Conservation (phyloP, 345 rosid species). For the Eucalyptus melliodora region DNA sequence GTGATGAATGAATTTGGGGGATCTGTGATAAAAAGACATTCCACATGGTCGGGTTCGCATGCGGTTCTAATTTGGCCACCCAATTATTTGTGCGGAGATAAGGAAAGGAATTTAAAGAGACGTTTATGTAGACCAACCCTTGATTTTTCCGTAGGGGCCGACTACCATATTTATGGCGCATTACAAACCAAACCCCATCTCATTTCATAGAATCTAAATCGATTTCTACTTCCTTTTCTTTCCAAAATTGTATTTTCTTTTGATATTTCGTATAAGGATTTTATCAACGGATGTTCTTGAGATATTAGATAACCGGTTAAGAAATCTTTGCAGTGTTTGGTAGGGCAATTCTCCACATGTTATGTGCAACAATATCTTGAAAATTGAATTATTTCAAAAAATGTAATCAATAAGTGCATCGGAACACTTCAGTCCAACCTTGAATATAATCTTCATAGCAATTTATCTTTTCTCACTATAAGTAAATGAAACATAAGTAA, state of each 20-base stretch:
- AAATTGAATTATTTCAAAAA: background rate
- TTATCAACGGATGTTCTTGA: background rate
- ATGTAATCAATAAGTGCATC: background rate
- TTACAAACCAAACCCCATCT: background rate
- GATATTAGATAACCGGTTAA: background rate
- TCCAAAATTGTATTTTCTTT: background rate
- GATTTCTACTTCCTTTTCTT: background rate
- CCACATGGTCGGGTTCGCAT: background rate
- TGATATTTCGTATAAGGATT: background rate
- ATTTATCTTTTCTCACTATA: background rate
- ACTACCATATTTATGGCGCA: background rate
- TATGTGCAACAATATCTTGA: background rate
- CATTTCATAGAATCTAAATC: background rate
- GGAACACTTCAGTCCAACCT: background rate
- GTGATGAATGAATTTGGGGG: background rate
- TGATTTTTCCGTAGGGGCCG: background rate
- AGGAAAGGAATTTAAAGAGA: background rate
- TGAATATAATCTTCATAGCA: background rate
- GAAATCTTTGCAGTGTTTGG: background rate
- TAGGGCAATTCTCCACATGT: background rate
- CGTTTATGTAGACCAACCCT: background rate
- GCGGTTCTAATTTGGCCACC: background rate
- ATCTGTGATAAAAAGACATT: background rate
- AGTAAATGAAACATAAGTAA: background rate
- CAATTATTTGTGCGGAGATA: background rate